Percentiles rank a stretch among this genome's conserved stretches.
phyloP scores from a whole-genome alignment of 176 grass and related monocot genomes.

The Themeda triandra region DNA sequence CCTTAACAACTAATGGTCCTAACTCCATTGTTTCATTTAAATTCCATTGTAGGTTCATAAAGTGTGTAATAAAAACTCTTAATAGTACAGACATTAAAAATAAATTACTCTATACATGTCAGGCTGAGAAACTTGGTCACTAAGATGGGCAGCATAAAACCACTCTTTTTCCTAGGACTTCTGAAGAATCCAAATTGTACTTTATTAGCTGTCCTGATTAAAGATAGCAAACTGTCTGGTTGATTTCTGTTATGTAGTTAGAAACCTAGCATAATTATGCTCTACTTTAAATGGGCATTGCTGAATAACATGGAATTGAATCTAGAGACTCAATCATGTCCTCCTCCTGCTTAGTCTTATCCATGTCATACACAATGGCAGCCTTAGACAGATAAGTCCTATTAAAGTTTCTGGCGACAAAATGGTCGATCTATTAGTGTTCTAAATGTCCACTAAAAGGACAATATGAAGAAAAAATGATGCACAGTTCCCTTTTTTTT shows the following conservation, averaged over 20 bases:
- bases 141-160: neutral
- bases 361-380: neutral
- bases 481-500: neutral
- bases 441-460: neutral
- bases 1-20: neutral
- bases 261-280: neutral
- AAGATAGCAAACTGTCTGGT: neutral
- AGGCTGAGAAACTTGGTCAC: neutral
- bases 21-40: neutral
- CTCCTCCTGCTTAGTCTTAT: neutral
- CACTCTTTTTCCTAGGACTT: neutral
- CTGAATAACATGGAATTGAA: neutral
- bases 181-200: neutral
- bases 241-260: neutral
- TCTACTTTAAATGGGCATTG: neutral
- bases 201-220: constrained; percentile 4
- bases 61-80: neutral
- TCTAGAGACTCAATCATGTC: neutral
- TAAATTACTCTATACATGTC: neutral
- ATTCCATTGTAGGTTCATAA: neutral
- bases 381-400: neutral
- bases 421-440: neutral
- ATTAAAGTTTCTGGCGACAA: neutral
- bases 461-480: neutral
- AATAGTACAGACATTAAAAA: neutral